Evolutionary conservation across 2,329 filamentous ascomycete species (phyloP).

Genomic region (Paracoccidioides brasiliensis): DNA sequence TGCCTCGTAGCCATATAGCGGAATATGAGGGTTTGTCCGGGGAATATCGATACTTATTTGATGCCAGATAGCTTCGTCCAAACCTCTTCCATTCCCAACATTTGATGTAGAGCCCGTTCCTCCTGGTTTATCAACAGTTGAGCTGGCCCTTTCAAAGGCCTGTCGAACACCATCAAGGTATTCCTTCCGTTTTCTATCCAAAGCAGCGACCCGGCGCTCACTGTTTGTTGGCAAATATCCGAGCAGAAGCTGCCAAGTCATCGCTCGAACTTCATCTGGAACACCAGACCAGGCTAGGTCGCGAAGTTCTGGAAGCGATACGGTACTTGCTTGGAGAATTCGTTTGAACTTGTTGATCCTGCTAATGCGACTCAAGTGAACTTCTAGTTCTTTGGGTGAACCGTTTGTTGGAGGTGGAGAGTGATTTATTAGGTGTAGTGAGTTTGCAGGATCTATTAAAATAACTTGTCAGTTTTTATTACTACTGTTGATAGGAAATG

Average conservation of each 20-base stretch:
- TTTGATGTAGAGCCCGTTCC: constrained; percentile 29
- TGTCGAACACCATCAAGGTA: constrained; percentile 81
- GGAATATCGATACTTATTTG: constrained; percentile 98
- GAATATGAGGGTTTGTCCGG: constrained; percentile 87
- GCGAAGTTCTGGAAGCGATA: constrained; percentile 71
- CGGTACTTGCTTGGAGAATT: constrained; percentile 81
- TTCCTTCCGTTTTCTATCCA: constrained; percentile 91
- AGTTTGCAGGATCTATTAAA: constrained; percentile 63
- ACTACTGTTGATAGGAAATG: not conserved
- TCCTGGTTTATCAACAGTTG: constrained; percentile 24
- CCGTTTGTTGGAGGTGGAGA: constrained; percentile 60
- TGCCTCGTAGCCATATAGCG: constrained; percentile 88
- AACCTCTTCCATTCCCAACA: constrained; percentile 55
- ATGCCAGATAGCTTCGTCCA: constrained; percentile 98
- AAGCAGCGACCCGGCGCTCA: constrained; percentile 73
- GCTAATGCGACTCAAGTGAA: constrained; percentile 72
- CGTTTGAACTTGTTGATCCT: constrained; percentile 98
- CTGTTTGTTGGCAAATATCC: constrained; percentile 96
- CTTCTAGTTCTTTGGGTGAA: constrained; percentile 69
- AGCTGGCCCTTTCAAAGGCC: constrained; percentile 45
- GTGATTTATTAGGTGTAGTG: constrained; percentile 86
- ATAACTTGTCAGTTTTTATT: constrained; percentile 10
- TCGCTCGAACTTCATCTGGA: constrained; percentile 86
- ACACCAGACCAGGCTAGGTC: constrained; percentile 87
- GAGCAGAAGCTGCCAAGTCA: constrained; percentile 96